Conservation (phyloP, 1,284 basidiomycete species). For the Wallemia hederae region DNA sequence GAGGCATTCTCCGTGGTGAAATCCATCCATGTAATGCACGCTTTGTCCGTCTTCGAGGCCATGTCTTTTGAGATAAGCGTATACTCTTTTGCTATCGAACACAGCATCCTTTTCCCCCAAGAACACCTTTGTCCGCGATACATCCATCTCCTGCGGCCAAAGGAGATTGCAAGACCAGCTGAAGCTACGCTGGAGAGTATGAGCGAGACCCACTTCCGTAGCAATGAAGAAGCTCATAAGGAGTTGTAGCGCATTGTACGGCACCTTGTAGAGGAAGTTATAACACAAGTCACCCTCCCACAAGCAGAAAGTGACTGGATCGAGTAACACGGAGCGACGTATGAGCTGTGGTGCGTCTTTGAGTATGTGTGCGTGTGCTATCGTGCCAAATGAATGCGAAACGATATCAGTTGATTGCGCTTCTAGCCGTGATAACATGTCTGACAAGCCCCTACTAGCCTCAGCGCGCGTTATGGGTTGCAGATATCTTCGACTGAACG, state of each 20-base stretch:
- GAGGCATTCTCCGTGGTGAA: background rate
- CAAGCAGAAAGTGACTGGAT: conserved; percentile 50
- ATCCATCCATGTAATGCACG: background rate
- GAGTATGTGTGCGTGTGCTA: conserved; percentile 52
- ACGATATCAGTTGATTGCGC: background rate
- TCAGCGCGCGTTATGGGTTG: conserved; percentile 34
- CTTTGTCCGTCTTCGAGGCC: conserved; percentile 30
- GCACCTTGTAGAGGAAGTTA: conserved; percentile 46
- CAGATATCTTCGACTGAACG: conserved; percentile 44
- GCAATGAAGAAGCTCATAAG: conserved; percentile 61
- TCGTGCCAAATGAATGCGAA: conserved; percentile 22
- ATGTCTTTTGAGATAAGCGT: conserved; percentile 39
- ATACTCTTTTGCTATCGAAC: conserved; percentile 42
- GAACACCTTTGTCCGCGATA: conserved; percentile 26
- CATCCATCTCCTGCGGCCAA: conserved; percentile 17
- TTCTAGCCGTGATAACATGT: conserved; percentile 30
- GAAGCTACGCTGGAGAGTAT: conserved; percentile 52
- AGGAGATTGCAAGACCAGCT: conserved; percentile 13
- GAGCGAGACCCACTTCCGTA: conserved; percentile 53
- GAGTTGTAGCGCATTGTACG: conserved; percentile 33
- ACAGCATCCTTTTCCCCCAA: conserved; percentile 54
- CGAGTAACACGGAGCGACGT: conserved; percentile 50
- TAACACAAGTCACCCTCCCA: conserved; percentile 78
- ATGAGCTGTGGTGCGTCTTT: conserved; percentile 42
- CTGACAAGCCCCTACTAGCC: conserved; percentile 28